These are phyloP conservation scores for Plasmodium sp. DNA, from an alignment of 169 alveolate genomes.

Conservation along the genomic window DNA sequence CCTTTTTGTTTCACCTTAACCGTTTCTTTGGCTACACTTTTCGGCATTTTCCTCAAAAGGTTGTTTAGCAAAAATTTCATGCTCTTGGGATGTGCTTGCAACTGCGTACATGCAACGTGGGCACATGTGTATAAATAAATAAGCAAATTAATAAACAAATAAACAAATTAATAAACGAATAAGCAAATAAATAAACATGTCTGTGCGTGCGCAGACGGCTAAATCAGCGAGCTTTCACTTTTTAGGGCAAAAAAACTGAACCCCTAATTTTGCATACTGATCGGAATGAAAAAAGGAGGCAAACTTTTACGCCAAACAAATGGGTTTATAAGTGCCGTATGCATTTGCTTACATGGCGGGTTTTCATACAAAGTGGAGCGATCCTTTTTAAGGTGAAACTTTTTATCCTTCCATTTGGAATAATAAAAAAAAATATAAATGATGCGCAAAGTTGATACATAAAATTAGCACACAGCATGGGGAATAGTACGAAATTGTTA, in stretches of 20 bases:
- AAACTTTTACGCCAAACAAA: neutral
- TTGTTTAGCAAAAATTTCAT: slow-evolving; percentile 30
- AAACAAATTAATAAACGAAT: too few species aligned
- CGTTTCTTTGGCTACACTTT: slow-evolving; percentile 31
- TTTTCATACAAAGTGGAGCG: neutral
- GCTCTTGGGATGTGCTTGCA: neutral
- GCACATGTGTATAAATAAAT: neutral
- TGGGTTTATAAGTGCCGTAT: neutral
- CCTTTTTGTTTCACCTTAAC: slow-evolving; percentile 12
- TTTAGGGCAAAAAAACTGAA: neutral
- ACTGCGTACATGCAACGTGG: neutral
- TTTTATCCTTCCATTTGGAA: neutral
- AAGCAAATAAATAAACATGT: neutral
- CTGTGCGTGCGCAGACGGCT: neutral
- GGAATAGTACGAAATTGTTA: neutral
- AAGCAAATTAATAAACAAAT: too few species aligned
- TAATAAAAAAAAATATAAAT: neutral
- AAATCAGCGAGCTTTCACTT: neutral
- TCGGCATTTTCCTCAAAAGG: slow-evolving; percentile 57
- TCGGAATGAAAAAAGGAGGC: neutral
- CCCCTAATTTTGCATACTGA: neutral
- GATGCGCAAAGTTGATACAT: neutral
- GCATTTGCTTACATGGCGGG: neutral
- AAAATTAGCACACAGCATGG: neutral
- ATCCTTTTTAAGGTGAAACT: neutral